Evolutionary conservation across 371 early-diverging fungal genomes (phyloP).

Genomic region (Gilbertella persicaria): DNA sequence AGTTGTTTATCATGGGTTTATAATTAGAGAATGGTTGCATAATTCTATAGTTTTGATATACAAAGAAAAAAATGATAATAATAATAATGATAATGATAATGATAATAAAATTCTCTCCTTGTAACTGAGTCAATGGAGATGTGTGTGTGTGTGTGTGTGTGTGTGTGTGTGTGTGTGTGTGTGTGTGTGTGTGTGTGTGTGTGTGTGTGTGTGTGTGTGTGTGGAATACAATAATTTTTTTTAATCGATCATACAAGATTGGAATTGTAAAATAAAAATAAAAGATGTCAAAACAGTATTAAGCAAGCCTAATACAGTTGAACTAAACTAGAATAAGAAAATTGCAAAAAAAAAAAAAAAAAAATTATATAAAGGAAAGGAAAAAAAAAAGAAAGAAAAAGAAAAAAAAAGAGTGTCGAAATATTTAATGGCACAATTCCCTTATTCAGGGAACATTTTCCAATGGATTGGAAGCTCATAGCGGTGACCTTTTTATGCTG

Average conservation of each 20-base stretch:
- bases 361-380: not conserved
- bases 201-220: too few relatives aligned
- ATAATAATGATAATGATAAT: too few relatives aligned
- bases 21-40: too few relatives aligned
- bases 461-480: conserved; percentile 9
- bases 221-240: too few relatives aligned
- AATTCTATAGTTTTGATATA: too few relatives aligned
- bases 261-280: not conserved
- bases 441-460: conserved; percentile 9
- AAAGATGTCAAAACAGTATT: not conserved
- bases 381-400: not conserved
- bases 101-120: too few relatives aligned
- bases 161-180: too few relatives aligned
- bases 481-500: conserved; percentile 4
- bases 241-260: not conserved
- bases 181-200: too few relatives aligned
- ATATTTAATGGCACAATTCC: conserved; percentile 7
- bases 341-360: not conserved
- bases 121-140: too few relatives aligned
- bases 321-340: not conserved
- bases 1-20: too few relatives aligned
- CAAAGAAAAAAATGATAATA: too few relatives aligned
- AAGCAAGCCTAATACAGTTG: not conserved
- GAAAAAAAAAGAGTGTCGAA: not conserved
- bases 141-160: too few relatives aligned